Percentiles rank a stretch among this genome's conserved stretches.
Evolutionary conservation across 2,329 filamentous ascomycete genomes (phyloP).

Genomic region (Anthostomella pinea): DNA sequence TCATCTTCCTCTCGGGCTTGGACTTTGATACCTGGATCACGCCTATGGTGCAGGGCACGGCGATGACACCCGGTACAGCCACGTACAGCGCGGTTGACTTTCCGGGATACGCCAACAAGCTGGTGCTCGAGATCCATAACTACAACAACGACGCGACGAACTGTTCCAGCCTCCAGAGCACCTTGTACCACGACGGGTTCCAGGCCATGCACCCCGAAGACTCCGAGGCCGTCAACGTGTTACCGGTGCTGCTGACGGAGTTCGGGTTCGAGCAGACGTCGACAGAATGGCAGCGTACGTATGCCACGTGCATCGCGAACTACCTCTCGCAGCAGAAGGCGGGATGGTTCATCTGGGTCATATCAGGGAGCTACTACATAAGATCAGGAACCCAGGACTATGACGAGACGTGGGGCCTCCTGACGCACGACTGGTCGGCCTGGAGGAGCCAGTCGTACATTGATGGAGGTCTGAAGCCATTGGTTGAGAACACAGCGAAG

Average conservation of each 20-base stretch:
- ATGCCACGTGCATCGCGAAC: slow-evolving; percentile 49
- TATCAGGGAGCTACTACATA: slow-evolving; percentile 58
- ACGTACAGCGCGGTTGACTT: slow-evolving; percentile 47
- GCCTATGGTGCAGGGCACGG: slow-evolving; percentile 47
- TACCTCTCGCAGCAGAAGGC: slow-evolving; percentile 48
- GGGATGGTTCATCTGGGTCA: slow-evolving; percentile 58
- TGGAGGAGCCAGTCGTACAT: slow-evolving; percentile 47
- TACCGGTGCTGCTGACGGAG: slow-evolving; percentile 52
- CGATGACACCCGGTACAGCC: slow-evolving; percentile 44
- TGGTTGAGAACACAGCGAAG: slow-evolving; percentile 34
- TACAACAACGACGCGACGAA: slow-evolving; percentile 50
- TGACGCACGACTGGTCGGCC: slow-evolving; percentile 52
- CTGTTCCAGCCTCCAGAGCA: slow-evolving; percentile 45
- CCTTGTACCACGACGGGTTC: slow-evolving; percentile 51
- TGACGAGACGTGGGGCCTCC: slow-evolving; percentile 57
- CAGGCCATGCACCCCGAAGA: slow-evolving; percentile 44
- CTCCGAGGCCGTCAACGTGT: slow-evolving; percentile 36
- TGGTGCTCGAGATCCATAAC: slow-evolving; percentile 61
- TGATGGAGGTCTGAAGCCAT: slow-evolving; percentile 38
- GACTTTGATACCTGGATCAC: slow-evolving; percentile 54
- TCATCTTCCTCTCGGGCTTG: slow-evolving; percentile 60
- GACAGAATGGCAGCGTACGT: slow-evolving; percentile 44
- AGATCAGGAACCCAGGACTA: slow-evolving; percentile 50
- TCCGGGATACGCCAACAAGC: slow-evolving; percentile 48
- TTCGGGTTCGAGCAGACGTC: slow-evolving; percentile 52